phyloP scores from a whole-genome alignment of 169 alveolate genomes.

The Cryptosporidium andersoni region DNA sequence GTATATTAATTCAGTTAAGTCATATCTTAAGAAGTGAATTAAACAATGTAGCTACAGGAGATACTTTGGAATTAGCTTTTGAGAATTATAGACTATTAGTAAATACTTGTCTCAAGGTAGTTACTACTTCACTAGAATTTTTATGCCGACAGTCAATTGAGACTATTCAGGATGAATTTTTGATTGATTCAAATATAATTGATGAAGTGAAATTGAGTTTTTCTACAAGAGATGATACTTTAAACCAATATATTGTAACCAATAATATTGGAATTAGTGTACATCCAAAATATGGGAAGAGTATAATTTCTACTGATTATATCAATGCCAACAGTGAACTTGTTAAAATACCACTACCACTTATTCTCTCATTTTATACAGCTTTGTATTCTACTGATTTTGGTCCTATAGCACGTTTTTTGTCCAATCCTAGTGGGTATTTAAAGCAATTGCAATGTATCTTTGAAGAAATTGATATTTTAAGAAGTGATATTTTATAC shows the following conservation, averaged over 20 bases:
- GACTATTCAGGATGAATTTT: not conserved
- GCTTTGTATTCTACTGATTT: constrained; percentile 52
- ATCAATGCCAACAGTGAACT: constrained; percentile 40
- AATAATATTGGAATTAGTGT: constrained; percentile 34
- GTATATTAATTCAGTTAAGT: constrained; percentile 11
- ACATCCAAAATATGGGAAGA: constrained; percentile 45
- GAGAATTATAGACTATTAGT: constrained; percentile 8
- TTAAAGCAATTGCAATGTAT: constrained; percentile 18
- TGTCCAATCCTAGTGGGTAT: constrained; percentile 51
- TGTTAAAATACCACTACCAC: constrained; percentile 15
- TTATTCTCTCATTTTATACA: constrained; percentile 17
- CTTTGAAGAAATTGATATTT: not conserved
- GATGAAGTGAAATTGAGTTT: constrained; percentile 36
- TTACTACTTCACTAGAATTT: constrained; percentile 1
- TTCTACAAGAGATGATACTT: not conserved
- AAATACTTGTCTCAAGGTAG: not conserved
- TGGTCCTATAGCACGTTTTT: constrained; percentile 55
- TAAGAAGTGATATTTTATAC: not conserved
- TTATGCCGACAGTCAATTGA: constrained; percentile 24
- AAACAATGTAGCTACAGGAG: not conserved
- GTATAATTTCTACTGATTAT: constrained; percentile 45
- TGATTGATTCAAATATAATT: constrained; percentile 11
- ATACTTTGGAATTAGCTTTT: not conserved
- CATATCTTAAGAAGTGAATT: constrained; percentile 14
- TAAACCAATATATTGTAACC: not conserved